Percentiles rank a stretch among this genome's conserved stretches.
These are phyloP conservation scores for Hygrocybe coccinea DNA, from an alignment of 768 basidiomycete genomes.

Conservation along the genomic window DNA sequence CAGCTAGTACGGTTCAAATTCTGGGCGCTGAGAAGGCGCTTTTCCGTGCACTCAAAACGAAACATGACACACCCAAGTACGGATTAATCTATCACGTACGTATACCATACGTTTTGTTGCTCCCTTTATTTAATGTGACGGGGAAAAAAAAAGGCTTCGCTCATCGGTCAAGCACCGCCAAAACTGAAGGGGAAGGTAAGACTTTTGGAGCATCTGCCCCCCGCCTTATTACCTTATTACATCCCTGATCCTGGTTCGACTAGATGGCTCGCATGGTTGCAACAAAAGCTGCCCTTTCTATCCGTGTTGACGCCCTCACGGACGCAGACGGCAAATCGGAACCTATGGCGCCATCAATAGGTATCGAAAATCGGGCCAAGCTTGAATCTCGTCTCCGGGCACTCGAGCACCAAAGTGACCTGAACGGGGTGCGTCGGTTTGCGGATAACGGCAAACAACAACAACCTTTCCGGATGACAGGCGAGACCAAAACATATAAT, in stretches of 20 bases:
- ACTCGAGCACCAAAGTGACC: constrained; percentile 78
- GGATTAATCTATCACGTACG: constrained; percentile 95
- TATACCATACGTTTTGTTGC: constrained; percentile 19
- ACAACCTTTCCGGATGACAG: constrained; percentile 73
- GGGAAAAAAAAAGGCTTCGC: constrained; percentile 59
- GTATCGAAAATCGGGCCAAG: constrained; percentile 89
- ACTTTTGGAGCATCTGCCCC: background rate
- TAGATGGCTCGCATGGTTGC: constrained; percentile 99
- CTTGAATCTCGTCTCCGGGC: constrained; percentile 90
- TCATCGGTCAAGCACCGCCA: constrained; percentile 95
- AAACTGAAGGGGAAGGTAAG: constrained; percentile 94
- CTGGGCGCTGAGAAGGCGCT: constrained; percentile 97
- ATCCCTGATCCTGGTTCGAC: constrained; percentile 1
- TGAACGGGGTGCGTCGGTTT: constrained; percentile 64
- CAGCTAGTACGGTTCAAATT: constrained; percentile 97
- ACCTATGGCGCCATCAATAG: constrained; percentile 74
- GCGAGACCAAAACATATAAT: constrained; percentile 82
- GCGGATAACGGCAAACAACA: constrained; percentile 62
- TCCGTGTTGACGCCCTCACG: constrained; percentile 95
- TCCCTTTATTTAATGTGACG: constrained; percentile 5
- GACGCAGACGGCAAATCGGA: constrained; percentile 89
- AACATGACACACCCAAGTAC: constrained; percentile 99
- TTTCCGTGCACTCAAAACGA: constrained; percentile 96
- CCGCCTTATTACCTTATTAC: background rate
- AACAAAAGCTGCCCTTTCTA: constrained; percentile 94